Percentiles rank a stretch among this genome's conserved stretches.
These are phyloP conservation scores for Clonostachys solani DNA, from an alignment of 2,329 filamentous ascomycete species.

Conservation along the genomic window DNA sequence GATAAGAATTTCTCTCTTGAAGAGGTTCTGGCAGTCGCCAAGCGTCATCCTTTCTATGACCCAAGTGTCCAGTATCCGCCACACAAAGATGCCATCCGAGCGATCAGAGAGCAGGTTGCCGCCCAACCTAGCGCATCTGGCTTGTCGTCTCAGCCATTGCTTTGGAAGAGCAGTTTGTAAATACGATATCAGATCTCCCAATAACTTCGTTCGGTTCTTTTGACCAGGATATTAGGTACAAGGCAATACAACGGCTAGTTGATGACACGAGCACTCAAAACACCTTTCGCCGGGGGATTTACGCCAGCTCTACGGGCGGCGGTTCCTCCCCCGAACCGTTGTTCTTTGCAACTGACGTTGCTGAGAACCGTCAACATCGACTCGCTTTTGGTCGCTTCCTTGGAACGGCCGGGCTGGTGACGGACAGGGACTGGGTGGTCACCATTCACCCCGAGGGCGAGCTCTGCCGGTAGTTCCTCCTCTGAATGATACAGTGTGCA, in stretches of 20 bases:
- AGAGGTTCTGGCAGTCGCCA: background rate
- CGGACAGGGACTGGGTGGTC: slow-evolving; percentile 29
- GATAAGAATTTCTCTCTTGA: background rate
- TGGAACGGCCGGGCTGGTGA: slow-evolving; percentile 17
- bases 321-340: slow-evolving; percentile 22
- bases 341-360: slow-evolving; percentile 31
- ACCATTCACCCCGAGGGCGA: slow-evolving; percentile 25
- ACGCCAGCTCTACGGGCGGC: slow-evolving; percentile 34
- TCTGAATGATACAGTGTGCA: too few species aligned
- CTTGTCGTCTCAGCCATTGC: slow-evolving; percentile 7
- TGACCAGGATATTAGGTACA: slow-evolving; percentile 18
- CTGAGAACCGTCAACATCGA: slow-evolving; percentile 35
- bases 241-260: slow-evolving; percentile 23
- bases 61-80: background rate
- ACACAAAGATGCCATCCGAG: background rate
- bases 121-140: background rate
- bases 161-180: slow-evolving; percentile 15
- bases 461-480: slow-evolving; percentile 27
- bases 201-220: too few species aligned
- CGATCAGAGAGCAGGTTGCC: background rate
- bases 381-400: slow-evolving; percentile 24
- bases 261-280: slow-evolving; percentile 24
- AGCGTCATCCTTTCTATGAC: background rate
- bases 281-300: slow-evolving; percentile 27
- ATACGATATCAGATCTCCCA: background rate